Conservation (phyloP, 2,329 filamentous ascomycete species). For the Tolypocladium ovalisporum region DNA sequence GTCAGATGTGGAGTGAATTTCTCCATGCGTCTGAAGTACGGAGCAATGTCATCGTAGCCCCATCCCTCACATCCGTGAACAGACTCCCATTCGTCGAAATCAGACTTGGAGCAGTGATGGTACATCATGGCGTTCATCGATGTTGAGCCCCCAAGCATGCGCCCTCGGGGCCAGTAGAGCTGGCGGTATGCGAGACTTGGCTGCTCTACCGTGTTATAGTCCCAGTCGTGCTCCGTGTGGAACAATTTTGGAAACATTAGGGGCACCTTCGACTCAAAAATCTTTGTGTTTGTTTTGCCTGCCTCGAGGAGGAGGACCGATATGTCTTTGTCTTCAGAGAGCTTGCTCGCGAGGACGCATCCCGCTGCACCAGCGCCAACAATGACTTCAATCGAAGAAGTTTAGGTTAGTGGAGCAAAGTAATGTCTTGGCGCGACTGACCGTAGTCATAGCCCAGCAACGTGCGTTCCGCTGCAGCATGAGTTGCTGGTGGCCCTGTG, state of each 20-base stretch:
- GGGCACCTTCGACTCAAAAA: neutral
- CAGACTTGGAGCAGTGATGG: slow-evolving; percentile 10
- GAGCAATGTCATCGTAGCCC: slow-evolving; percentile 9
- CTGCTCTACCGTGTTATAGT: slow-evolving; percentile 2
- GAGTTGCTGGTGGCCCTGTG: neutral
- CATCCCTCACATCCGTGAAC: slow-evolving; percentile 8
- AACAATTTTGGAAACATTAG: neutral
- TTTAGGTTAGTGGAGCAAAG: neutral
- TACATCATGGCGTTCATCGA: slow-evolving; percentile 14
- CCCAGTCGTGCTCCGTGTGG: neutral
- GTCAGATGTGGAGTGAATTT: slow-evolving; percentile 9
- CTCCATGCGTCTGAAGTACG: slow-evolving; percentile 9
- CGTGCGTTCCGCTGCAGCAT: neutral
- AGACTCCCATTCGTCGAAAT: slow-evolving; percentile 10
- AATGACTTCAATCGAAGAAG: slow-evolving; percentile 6
- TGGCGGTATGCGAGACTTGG: slow-evolving; percentile 8
- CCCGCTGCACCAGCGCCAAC: slow-evolving; percentile 17
- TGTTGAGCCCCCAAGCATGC: slow-evolving; percentile 11
- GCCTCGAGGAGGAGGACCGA: slow-evolving; percentile 10
- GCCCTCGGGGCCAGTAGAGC: slow-evolving; percentile 12
- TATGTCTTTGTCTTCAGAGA: slow-evolving; percentile 12
- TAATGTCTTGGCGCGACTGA: neutral
- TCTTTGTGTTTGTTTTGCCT: neutral
- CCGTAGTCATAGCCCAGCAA: neutral
- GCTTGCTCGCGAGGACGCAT: slow-evolving; percentile 16